These are phyloP conservation scores for Elsinoe arachidis DNA, from an alignment of 2,329 filamentous ascomycete species.

Conservation along the genomic window DNA sequence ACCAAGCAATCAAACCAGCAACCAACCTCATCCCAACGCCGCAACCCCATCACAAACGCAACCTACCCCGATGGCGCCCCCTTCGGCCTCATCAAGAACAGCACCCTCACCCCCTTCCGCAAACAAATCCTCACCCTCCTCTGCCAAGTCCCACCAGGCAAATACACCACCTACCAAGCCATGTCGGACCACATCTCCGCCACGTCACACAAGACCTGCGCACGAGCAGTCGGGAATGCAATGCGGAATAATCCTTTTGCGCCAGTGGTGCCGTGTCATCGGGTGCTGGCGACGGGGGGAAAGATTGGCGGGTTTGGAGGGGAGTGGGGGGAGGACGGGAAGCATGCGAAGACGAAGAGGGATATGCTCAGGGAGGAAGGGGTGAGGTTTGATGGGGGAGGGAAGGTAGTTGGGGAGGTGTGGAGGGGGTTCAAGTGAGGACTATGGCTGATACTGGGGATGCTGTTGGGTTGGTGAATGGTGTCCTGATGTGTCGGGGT, in stretches of 20 bases:
- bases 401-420: slow-evolving; percentile 33
- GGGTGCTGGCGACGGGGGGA: slow-evolving; percentile 29
- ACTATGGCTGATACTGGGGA: not conserved
- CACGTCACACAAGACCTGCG: slow-evolving; percentile 29
- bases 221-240: slow-evolving; percentile 33
- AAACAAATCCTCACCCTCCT: slow-evolving; percentile 28
- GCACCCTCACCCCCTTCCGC: slow-evolving; percentile 44
- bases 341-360: slow-evolving; percentile 34
- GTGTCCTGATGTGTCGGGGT: not conserved
- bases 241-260: slow-evolving; percentile 37
- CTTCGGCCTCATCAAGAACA: slow-evolving; percentile 35
- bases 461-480: not conserved
- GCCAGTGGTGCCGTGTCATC: slow-evolving; percentile 36
- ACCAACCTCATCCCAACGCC: not conserved
- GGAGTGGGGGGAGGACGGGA: slow-evolving; percentile 39
- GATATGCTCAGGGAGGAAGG: slow-evolving; percentile 36
- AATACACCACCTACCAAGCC: slow-evolving; percentile 30
- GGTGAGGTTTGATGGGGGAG: slow-evolving; percentile 36
- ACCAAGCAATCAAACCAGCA: not conserved
- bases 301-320: slow-evolving; percentile 45
- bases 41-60: slow-evolving; percentile 33
- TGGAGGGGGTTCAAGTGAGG: slow-evolving; percentile 26
- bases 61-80: slow-evolving; percentile 29
- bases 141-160: slow-evolving; percentile 27
- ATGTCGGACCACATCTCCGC: slow-evolving; percentile 27